Conservation (phyloP, 2,329 filamentous ascomycete genomes). For the Sporothrix brunneoviolacea region DNA sequence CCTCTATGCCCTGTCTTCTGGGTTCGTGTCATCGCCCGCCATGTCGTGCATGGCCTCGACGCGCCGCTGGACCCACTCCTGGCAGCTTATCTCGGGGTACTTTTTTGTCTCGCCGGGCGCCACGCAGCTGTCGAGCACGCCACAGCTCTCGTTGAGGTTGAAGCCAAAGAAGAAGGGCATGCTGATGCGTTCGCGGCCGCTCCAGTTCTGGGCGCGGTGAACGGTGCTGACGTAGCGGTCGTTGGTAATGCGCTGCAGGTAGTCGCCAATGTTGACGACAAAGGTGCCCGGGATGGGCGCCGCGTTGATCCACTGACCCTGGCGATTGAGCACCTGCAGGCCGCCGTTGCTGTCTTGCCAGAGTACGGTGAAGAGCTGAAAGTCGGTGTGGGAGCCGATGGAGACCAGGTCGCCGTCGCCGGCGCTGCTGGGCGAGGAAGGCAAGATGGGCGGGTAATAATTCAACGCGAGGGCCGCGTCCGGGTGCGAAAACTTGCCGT, state of each 20-base stretch:
- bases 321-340: conserved; percentile 5
- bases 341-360: conserved; percentile 1
- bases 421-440: conserved; percentile 12
- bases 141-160: conserved; percentile 21
- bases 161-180: conserved; percentile 18
- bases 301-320: conserved; percentile 2
- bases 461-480: conserved; percentile 38
- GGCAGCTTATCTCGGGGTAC: conserved; percentile 13
- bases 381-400: conserved; percentile 56
- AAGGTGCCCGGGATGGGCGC: neutral
- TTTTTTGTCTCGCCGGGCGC: conserved; percentile 10
- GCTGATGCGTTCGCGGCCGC: conserved; percentile 14
- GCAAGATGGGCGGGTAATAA: conserved; percentile 29
- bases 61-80: conserved; percentile 12
- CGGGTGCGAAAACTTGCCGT: conserved; percentile 45
- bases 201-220: conserved; percentile 14
- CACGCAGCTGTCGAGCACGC: conserved; percentile 13
- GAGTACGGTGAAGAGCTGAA: conserved; percentile 20
- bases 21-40: too few species aligned
- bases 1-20: too few species aligned
- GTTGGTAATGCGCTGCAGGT: conserved; percentile 16
- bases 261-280: conserved; percentile 20
- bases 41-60: conserved; percentile 12
- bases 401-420: conserved; percentile 28
- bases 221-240: conserved; percentile 15